Evolutionary conservation across 768 basidiomycete species (phyloP), one percentile per base, ranked within the genome.

Genomic region (Pulveroboletus sp.): DNA sequence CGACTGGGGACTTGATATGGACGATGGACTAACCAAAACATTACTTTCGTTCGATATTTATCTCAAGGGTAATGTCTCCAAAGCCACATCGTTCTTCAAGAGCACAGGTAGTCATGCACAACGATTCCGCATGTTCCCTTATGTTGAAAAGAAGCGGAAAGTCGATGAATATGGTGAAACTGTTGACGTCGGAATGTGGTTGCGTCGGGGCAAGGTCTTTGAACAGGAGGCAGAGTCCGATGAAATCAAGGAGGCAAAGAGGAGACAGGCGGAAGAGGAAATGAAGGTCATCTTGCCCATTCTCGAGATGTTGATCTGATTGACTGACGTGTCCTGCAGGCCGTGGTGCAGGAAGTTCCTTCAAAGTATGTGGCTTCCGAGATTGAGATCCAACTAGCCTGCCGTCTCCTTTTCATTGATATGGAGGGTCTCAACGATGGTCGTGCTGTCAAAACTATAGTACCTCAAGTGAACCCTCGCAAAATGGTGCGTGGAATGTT

Each of bases 381-480:
- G 24, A 73, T 88, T 6, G 83, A 86, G 50, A 79, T 97, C 24
- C 84, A 92, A 50, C 64, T 98, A 31, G 82, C 87, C 28, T 96
- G 95, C 59, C 82, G 87, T 5, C 70, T 98, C 27, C 79, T 93
- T 40, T 98, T 89, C 60, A 83, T 98, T 40, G 95, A 99, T 62
- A 84, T 98, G 81, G 96, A 98, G 62, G 96, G 96, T 28, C 71
- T 95, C 46, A 94, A 94, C 59, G 96, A 99, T 60, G 95, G 95
- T 2, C 89, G 95, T 53, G 93, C 96, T 1, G 85, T 96, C 53
- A 97, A 97, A 69, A 93, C 89, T 0, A 96, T 99, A 55, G 85
- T 98, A 5, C 91, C 95, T 4, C 91, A 96, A 73, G 83, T 99
- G 53, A 93, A 95, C 61, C 96, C 96, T 28, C 79, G 96, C 17